Conservation (phyloP, 345 rosid species). For the Gossypioides kirkii region DNA sequence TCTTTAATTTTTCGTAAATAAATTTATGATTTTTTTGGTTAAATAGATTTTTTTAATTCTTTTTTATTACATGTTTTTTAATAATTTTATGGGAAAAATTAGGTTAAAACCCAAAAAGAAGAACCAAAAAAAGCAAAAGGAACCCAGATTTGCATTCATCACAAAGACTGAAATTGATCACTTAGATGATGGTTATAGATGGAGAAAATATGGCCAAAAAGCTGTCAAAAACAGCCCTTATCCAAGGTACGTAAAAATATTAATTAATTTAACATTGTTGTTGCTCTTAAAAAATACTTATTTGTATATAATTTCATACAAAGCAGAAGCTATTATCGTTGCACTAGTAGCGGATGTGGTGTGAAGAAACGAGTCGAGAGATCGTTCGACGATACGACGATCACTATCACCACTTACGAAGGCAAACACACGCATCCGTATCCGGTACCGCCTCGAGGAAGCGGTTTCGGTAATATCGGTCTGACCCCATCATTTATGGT, state of each 20-base stretch:
- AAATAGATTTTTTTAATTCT: background rate
- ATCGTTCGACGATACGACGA: slow-evolving; percentile 69
- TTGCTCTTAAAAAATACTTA: no score
- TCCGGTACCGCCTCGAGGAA: slow-evolving; percentile 67
- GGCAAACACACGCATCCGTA: slow-evolving; percentile 81
- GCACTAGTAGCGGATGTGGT: slow-evolving; percentile 86
- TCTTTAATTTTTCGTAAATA: accelerated
- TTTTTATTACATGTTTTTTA: background rate
- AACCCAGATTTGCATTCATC: slow-evolving; percentile 90
- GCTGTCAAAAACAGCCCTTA: slow-evolving; percentile 94
- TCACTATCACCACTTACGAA: slow-evolving; percentile 90
- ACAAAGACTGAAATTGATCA: slow-evolving; percentile 93
- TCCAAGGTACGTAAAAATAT: slow-evolving; percentile 56
- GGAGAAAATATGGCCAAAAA: slow-evolving; percentile 99
- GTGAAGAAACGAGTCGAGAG: slow-evolving; percentile 99
- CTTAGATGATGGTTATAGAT: slow-evolving; percentile 87
- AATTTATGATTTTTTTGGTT: no score
- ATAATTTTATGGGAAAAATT: background rate
- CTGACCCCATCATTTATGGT: slow-evolving; percentile 40
- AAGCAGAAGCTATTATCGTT: slow-evolving; percentile 91
- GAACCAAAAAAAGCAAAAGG: slow-evolving; percentile 70
- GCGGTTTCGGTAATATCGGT: slow-evolving; percentile 18
- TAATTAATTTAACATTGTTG: background rate
- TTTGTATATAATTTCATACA: background rate
- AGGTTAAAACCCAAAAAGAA: slow-evolving; percentile 89